Evolutionary conservation across 2,329 filamentous ascomycete species (phyloP).

Genomic region (Pezicula radicicola): DNA sequence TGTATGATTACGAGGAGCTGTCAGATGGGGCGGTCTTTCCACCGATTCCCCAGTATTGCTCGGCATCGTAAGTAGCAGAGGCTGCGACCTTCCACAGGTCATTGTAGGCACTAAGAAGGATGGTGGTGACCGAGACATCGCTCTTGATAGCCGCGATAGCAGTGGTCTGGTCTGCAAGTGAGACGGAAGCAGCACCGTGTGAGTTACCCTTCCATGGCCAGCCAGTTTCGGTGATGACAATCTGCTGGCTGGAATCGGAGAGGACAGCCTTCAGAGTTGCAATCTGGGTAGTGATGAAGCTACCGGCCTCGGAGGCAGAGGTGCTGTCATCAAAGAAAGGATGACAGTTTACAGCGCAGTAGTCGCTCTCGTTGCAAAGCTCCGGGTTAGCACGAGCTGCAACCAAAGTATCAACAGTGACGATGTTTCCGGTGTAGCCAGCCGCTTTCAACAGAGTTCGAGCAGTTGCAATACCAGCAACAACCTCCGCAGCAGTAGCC

Average conservation of each 20-base stretch:
- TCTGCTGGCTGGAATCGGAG: constrained; percentile 46
- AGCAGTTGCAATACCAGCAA: constrained; percentile 54
- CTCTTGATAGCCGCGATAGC: constrained; percentile 65
- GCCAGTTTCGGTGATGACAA: constrained; percentile 78
- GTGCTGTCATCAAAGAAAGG: constrained; percentile 75
- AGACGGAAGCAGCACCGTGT: constrained; percentile 69
- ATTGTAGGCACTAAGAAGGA: constrained; percentile 79
- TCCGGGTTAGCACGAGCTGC: constrained; percentile 63
- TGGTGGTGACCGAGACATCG: constrained; percentile 50
- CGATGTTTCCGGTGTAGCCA: constrained; percentile 71
- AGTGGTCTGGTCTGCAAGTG: constrained; percentile 58
- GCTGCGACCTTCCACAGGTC: constrained; percentile 73
- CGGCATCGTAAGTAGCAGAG: constrained; percentile 62
- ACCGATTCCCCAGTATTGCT: constrained; percentile 74
- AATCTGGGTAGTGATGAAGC: constrained; percentile 61
- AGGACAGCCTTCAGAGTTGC: constrained; percentile 39
- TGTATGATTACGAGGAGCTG: background rate
- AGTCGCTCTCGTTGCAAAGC: constrained; percentile 72
- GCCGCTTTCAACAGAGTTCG: constrained; percentile 53
- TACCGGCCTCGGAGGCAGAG: constrained; percentile 57
- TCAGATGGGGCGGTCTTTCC: constrained; percentile 21
- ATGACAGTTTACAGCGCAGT: constrained; percentile 79
- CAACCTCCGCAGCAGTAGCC: constrained; percentile 50
- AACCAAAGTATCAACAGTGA: constrained; percentile 76
- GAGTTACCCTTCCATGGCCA: constrained; percentile 70